Evolutionary conservation across 768 basidiomycete species (phyloP), one percentile per base, ranked within the genome.

Genomic region (Trametes sanguinea): DNA sequence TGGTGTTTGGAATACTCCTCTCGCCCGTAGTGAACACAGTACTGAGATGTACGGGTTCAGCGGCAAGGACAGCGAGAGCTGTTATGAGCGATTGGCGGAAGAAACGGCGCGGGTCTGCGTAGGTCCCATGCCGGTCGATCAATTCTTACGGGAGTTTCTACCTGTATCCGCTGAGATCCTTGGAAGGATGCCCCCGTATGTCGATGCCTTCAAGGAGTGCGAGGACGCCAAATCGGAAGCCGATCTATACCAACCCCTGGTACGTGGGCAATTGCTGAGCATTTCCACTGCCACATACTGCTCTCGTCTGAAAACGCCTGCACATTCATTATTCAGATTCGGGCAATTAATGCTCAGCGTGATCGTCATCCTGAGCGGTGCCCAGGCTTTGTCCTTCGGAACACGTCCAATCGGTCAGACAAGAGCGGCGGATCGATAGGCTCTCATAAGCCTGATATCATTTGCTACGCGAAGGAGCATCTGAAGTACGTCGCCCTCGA

Each of bases 121-220:
- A 13, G 60, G 60, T 0, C 60, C 60, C 3, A 61, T 61, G 60
- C 60, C 60, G 3, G 54, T 55, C 6, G n/a, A 42, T 11, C 14
- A 51, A 0, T 55, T 61, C 33, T 29, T 61, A 35, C 32, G 32
- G 2, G 10, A 5, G 0, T 61, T 61, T 33, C 54, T 61, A 1
- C 37, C 53, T 2, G 14, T 40, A 3, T 43, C 27, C 37, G 9
- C 7, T 3, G 32, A 22, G 7, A 9, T 4, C 16, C 47, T 22
- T 7, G 14, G 10, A 3, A 16, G 16, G 1, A 51, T 51, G 47
- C 57, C 57, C 14, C 9, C 47, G 1, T 7, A 14, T 1, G 6
- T 6, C 5, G 17, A 22, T 14, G 57, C 57, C 17, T 58, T 58
- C 13, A 3, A 11, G 16, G 47, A 13, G 7, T 29, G 42, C 13